A percentile compares a stretch with the other conserved stretches of the same genome.
Conservation (phyloP, 2,329 filamentous ascomycete genomes). For the Exserohilum turcica region DNA sequence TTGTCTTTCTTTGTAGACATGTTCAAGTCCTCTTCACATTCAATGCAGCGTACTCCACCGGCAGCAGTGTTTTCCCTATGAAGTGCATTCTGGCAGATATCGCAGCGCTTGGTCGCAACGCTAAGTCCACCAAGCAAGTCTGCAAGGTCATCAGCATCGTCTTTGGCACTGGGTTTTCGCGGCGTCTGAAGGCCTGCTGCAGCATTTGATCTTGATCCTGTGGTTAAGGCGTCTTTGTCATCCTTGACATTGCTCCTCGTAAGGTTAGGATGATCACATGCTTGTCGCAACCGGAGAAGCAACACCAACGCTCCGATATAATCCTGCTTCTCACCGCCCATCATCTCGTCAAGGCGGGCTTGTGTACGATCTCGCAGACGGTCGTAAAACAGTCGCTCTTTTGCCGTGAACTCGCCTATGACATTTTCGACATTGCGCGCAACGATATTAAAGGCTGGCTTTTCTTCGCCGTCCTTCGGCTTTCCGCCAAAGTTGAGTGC, state of each 20-base stretch:
- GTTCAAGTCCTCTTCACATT: slow-evolving; percentile 77
- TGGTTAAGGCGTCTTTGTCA: slow-evolving; percentile 82
- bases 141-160: slow-evolving; percentile 80
- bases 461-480: slow-evolving; percentile 59
- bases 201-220: slow-evolving; percentile 57
- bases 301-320: slow-evolving; percentile 94
- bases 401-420: slow-evolving; percentile 74
- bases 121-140: slow-evolving; percentile 85
- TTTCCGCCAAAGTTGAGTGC: slow-evolving; percentile 79
- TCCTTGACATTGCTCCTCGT: slow-evolving; percentile 83
- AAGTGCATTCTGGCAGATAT: slow-evolving; percentile 77
- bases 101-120: slow-evolving; percentile 77
- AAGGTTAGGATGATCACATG: slow-evolving; percentile 91
- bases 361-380: slow-evolving; percentile 83
- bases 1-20: slow-evolving; percentile 52
- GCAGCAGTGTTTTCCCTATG: slow-evolving; percentile 59
- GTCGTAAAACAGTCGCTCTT: slow-evolving; percentile 85
- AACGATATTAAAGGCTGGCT: slow-evolving; percentile 83
- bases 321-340: slow-evolving; percentile 77
- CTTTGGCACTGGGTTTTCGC: slow-evolving; percentile 49
- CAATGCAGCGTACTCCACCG: slow-evolving; percentile 67
- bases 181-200: slow-evolving; percentile 43
- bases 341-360: slow-evolving; percentile 84
- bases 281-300: slow-evolving; percentile 86
- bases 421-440: slow-evolving; percentile 86